Percentiles rank a stretch among this genome's conserved stretches.
phyloP scores from a whole-genome alignment of 805 yeast species.

The Candida insectorum region DNA sequence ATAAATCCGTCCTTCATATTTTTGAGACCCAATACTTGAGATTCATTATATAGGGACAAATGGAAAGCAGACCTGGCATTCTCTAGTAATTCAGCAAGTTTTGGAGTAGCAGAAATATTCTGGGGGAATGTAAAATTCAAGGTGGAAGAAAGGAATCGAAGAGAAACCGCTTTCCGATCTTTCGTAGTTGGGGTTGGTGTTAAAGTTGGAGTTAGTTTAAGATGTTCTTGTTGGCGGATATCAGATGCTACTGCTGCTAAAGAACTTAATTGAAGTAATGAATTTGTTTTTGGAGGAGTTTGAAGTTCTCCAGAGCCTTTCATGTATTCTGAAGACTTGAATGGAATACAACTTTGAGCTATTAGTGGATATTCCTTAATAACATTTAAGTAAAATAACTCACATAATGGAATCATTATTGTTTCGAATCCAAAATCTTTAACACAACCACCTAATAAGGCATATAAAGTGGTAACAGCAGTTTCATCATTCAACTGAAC shows the following conservation, averaged over 20 bases:
- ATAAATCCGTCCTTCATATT: conserved; percentile 21
- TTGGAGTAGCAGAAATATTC: conserved; percentile 73
- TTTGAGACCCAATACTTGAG: conserved; percentile 23
- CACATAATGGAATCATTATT: conserved; percentile 62
- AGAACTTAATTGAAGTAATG: conserved; percentile 18
- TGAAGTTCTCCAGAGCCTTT: neutral
- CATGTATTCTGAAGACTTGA: conserved; percentile 7
- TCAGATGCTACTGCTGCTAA: conserved; percentile 33
- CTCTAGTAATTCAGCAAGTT: conserved; percentile 69
- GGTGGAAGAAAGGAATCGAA: conserved; percentile 51
- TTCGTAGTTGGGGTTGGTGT: conserved; percentile 10
- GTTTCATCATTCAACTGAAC: conserved; percentile 39
- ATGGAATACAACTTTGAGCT: conserved; percentile 37
- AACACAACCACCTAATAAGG: conserved; percentile 64
- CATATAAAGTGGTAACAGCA: conserved; percentile 53
- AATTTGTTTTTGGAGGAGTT: conserved; percentile 7
- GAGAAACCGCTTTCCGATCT: conserved; percentile 27
- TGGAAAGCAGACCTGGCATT: conserved; percentile 74
- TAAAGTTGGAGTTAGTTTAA: conserved; percentile 31
- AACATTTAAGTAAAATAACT: conserved; percentile 59
- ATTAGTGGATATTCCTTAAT: conserved; percentile 64
- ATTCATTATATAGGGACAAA: conserved; percentile 13
- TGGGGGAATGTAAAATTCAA: conserved; percentile 67
- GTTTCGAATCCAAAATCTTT: conserved; percentile 80
- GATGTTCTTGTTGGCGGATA: conserved; percentile 9